Evolutionary conservation across 2,329 filamentous ascomycete genomes (phyloP).

Genomic region (Venturia oleaginea): DNA sequence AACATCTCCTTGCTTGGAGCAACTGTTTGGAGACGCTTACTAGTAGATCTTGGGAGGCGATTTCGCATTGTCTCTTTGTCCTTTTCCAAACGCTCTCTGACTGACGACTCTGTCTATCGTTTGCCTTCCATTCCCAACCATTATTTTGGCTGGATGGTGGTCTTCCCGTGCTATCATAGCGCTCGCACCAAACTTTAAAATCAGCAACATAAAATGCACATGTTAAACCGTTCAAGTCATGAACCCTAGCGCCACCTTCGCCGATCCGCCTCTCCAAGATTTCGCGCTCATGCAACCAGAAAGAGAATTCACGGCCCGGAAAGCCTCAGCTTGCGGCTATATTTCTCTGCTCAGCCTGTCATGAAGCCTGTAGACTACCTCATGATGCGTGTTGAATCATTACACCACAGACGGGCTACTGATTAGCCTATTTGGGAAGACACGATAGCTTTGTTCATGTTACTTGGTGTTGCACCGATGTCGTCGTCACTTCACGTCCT

Average conservation of each 20-base stretch:
- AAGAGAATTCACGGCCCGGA: neutral
- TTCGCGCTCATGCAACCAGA: neutral
- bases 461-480: neutral
- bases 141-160: neutral
- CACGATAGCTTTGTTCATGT: neutral
- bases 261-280: neutral
- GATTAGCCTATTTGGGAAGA: neutral
- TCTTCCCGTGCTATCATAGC: neutral
- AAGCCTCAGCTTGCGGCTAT: neutral
- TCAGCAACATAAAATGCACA: neutral
- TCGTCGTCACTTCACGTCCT: neutral
- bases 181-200: neutral
- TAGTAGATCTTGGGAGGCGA: too few species aligned
- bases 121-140: neutral
- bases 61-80: too few species aligned
- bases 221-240: neutral
- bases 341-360: conserved; percentile 2
- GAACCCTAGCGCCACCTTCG: neutral
- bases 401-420: neutral
- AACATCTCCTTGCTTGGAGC: neutral
- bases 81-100: neutral
- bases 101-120: neutral
- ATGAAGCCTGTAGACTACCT: neutral
- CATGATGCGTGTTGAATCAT: neutral
- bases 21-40: neutral